Percentiles rank a stretch among this genome's conserved stretches.
Evolutionary conservation across 805 yeast genomes (phyloP).

Genomic region (Barnettozyma sucrosica): DNA sequence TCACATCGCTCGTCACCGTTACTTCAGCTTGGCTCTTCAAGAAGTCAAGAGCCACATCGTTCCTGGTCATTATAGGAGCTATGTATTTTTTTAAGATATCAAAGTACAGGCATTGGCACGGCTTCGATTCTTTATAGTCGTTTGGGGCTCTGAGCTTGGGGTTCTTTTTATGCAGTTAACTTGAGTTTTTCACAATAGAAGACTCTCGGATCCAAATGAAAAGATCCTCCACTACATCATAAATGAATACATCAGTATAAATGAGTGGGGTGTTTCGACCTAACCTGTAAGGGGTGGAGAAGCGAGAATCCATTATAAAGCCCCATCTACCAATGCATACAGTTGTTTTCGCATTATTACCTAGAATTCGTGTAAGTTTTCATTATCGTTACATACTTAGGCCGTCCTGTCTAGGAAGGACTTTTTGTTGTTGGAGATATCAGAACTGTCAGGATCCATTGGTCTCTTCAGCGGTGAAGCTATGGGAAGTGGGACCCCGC

Average conservation of each 20-base stretch:
- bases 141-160: too few relatives aligned
- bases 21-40: not conserved
- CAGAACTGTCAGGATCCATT: slow-evolving; percentile 9
- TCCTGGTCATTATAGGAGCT: not conserved
- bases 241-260: slow-evolving; percentile 1
- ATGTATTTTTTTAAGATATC: not conserved
- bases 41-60: slow-evolving; percentile 10
- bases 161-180: slow-evolving; percentile 3
- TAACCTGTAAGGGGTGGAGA: too few relatives aligned
- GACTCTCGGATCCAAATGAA: not conserved
- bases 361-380: not conserved
- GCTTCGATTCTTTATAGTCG: not conserved
- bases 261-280: too few relatives aligned
- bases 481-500: not conserved
- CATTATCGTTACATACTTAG: slow-evolving; percentile 4
- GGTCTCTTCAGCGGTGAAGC: slow-evolving; percentile 14
- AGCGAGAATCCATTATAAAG: too few relatives aligned
- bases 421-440: slow-evolving; percentile 7
- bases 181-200: not conserved
- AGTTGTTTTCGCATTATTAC: too few relatives aligned
- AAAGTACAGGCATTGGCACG: not conserved
- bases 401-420: not conserved
- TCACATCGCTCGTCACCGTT: not conserved
- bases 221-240: not conserved
- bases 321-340: too few relatives aligned